Percentiles rank a stretch among this genome's conserved stretches.
Conservation (phyloP, 345 rosid species). For the Syzygium jambos region DNA sequence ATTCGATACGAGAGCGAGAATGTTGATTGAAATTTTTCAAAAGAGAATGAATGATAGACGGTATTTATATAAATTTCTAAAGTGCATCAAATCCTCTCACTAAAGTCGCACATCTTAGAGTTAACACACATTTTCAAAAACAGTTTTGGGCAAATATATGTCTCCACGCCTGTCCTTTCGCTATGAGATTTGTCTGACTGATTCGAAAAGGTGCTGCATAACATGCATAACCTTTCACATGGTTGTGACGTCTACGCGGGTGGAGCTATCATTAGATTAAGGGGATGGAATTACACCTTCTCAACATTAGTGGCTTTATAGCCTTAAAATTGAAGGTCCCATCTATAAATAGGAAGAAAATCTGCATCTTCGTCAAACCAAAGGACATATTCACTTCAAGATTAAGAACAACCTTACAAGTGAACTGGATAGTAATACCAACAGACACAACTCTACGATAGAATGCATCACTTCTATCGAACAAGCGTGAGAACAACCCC, state of each 20-base stretch:
- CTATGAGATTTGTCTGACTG: background rate
- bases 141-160: background rate
- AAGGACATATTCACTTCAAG: background rate
- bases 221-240: background rate
- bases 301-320: background rate
- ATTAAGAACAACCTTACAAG: background rate
- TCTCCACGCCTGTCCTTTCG: background rate
- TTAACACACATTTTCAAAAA: background rate
- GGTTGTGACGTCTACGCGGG: background rate
- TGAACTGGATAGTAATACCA: background rate
- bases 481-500: background rate
- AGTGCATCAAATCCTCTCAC: background rate
- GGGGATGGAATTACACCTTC: background rate
- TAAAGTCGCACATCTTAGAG: background rate
- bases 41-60: background rate
- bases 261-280: background rate
- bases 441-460: background rate
- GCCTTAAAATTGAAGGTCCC: background rate
- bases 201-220: background rate
- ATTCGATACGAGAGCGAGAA: background rate
- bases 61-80: background rate
- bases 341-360: background rate
- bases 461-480: background rate
- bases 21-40: background rate
- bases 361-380: background rate